phyloP scores from a whole-genome alignment of 1,139 yeast species.

The Blastobotrys capitulatus region DNA sequence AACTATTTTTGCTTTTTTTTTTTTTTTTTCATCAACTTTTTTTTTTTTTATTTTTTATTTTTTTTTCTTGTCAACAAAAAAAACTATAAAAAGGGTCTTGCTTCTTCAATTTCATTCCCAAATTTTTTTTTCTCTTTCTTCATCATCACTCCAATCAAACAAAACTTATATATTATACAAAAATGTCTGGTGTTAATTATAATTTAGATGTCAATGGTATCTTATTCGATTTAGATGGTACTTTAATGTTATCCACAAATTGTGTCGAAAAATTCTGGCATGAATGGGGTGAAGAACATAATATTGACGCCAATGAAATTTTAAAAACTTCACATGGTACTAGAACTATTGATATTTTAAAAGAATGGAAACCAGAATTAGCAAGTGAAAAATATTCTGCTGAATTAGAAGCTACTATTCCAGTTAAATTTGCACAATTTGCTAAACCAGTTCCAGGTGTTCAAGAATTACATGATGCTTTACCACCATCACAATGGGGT shows the following conservation, averaged over 20 bases:
- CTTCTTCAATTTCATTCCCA: not conserved
- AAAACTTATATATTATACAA: not conserved
- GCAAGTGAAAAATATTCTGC: slow-evolving; percentile 64
- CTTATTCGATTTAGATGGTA: slow-evolving; percentile 81
- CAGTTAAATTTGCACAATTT: slow-evolving; percentile 62
- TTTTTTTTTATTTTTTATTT: not conserved
- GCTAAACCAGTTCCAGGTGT: slow-evolving; percentile 77
- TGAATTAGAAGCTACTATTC: slow-evolving; percentile 64
- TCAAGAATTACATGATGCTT: slow-evolving; percentile 50
- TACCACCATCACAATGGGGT: slow-evolving; percentile 52
- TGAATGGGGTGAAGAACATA: slow-evolving; percentile 65
- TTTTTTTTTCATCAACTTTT: not conserved
- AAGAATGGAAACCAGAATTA: slow-evolving; percentile 68
- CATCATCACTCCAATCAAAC: not conserved
- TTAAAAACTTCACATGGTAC: slow-evolving; percentile 77
- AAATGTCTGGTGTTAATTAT: slow-evolving; percentile 5
- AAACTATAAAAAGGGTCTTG: slow-evolving; percentile 1
- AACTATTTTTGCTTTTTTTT: slow-evolving; percentile 2
- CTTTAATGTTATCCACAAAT: slow-evolving; percentile 74
- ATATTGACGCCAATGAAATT: slow-evolving; percentile 63
- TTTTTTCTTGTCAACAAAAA: not conserved
- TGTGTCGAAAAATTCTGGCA: slow-evolving; percentile 82
- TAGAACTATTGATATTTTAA: slow-evolving; percentile 73
- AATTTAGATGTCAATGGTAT: slow-evolving; percentile 30
- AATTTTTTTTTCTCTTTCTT: not conserved